Evolutionary conservation across 2,329 filamentous ascomycete genomes (phyloP), one percentile per base, ranked within the genome.

Genomic region (Massarina eburnea): DNA sequence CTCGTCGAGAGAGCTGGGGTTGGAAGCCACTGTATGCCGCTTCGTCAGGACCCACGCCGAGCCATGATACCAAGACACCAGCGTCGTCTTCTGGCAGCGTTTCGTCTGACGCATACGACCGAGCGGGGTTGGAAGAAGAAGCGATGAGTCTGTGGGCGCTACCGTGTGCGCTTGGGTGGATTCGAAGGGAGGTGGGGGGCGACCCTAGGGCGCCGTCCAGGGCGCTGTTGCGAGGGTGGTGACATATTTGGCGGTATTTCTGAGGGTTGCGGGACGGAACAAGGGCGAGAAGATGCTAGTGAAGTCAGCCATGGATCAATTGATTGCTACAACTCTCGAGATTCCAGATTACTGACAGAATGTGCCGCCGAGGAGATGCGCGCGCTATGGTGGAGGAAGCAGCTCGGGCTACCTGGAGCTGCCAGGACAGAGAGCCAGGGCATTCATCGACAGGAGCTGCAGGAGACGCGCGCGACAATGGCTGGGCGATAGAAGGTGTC

Each of bases 401-500:
- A 54, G 49, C 51, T 51, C 29, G 53, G 49, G 54, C 62, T 66
- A 64, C 67, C 60, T 65, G 58, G 55, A 57, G 55, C 55, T 51
- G 52, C 58, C 60, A 66, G 61, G 54, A 40, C 56, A 44, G 57
- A 46, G 50, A 54, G 49, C 44, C 60, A 59, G 64, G 60, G 66
- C 67, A 70, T 70, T 70, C 67, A 70, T 69, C 54, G 63, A 67
- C 55, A 50, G 50, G 35, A 44, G 35, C 34, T 14, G 35, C 14
- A 17, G 22, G 27, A 12, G 35, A 27, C 30, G 22, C 14, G 43
- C 18, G 26, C 27, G 24, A 32, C 33, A 42, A 43, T 37, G 40
- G 42, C 42, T 36, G 17, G 14, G 20, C 22, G 21, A 14, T 8
- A n/a, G 17, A 21, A 21, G 30, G 6, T 3, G 8, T 26, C 7